Percentiles rank a stretch among this genome's conserved stretches.
These are phyloP conservation scores for Pterula multifida DNA, from an alignment of 1,284 basidiomycete genomes.

Conservation along the genomic window DNA sequence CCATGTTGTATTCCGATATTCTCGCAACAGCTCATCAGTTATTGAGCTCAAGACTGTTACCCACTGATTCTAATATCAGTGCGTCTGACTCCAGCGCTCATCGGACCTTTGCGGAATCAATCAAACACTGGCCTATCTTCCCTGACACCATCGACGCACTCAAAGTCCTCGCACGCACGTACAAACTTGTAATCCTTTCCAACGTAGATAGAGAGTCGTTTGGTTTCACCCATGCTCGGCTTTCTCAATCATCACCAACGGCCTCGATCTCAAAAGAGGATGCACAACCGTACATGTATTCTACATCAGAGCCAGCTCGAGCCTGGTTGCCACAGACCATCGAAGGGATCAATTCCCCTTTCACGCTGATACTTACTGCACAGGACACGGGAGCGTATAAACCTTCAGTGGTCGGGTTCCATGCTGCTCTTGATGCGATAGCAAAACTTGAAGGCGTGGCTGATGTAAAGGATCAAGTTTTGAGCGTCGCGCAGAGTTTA, in stretches of 20 bases:
- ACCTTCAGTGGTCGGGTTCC: constrained; percentile 46
- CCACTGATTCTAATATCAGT: constrained; percentile 12
- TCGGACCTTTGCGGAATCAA: constrained; percentile 39
- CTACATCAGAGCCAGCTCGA: constrained; percentile 19
- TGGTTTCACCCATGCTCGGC: constrained; percentile 40
- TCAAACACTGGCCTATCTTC: constrained; percentile 52
- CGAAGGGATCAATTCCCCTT: constrained; percentile 35
- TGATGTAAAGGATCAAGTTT: constrained; percentile 28
- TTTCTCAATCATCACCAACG: constrained; percentile 28
- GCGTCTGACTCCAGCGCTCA: constrained; percentile 10
- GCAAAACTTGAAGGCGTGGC: constrained; percentile 27
- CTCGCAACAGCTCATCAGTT: constrained; percentile 41
- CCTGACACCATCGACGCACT: constrained; percentile 54
- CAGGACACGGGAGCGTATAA: constrained; percentile 61
- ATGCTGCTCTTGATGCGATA: constrained; percentile 34
- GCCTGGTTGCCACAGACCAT: constrained; percentile 28
- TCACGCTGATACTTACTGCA: constrained; percentile 54
- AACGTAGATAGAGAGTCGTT: constrained; percentile 63
- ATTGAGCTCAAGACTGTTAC: constrained; percentile 25
- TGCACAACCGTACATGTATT: constrained; percentile 17
- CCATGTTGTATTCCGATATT: constrained; percentile 47
- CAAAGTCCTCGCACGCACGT: constrained; percentile 41
- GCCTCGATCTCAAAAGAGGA: constrained; percentile 10
- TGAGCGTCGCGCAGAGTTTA: constrained; percentile 47
- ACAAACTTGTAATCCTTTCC: constrained; percentile 59